Percentiles rank a stretch among this genome's conserved stretches.
Evolutionary conservation across 2,329 filamentous ascomycete species (phyloP).

Genomic region (Paecilomyces niveus): DNA sequence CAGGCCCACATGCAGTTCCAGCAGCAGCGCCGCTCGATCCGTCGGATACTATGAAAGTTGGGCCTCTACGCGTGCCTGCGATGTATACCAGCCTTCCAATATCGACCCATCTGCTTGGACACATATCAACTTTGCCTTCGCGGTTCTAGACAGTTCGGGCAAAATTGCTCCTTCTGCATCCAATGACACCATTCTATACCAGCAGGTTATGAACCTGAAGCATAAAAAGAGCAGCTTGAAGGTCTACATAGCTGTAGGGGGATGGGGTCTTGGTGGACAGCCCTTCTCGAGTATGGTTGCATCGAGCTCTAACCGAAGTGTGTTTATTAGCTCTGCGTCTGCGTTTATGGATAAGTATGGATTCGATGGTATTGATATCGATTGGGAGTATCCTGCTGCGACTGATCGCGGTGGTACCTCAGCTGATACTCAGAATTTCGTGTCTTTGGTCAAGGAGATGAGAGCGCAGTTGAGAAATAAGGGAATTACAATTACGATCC

Average conservation of each 20-base stretch:
- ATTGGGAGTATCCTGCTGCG: slow-evolving; percentile 39
- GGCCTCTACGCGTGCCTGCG: slow-evolving; percentile 14
- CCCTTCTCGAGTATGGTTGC: slow-evolving; percentile 14
- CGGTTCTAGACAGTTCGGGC: slow-evolving; percentile 5
- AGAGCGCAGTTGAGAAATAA: slow-evolving; percentile 1
- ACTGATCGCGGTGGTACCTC: slow-evolving; percentile 30
- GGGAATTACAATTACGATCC: background rate
- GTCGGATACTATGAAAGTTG: slow-evolving; percentile 33
- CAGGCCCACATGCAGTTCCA: background rate
- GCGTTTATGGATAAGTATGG: slow-evolving; percentile 36
- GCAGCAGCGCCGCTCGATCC: slow-evolving; percentile 4
- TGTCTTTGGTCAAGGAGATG: slow-evolving; percentile 9
- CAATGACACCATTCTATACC: slow-evolving; percentile 7
- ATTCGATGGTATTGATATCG: slow-evolving; percentile 42
- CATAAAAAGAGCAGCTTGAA: slow-evolving; percentile 25
- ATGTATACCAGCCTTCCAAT: slow-evolving; percentile 2
- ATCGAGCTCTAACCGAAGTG: slow-evolving; percentile 8
- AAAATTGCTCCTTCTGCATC: slow-evolving; percentile 8
- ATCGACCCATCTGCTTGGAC: slow-evolving; percentile 3
- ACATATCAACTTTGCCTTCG: slow-evolving; percentile 4
- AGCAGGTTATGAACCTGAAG: background rate
- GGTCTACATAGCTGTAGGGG: slow-evolving; percentile 34
- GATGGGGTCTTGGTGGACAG: slow-evolving; percentile 33
- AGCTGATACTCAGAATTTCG: slow-evolving; percentile 29
- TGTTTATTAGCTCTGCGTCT: slow-evolving; percentile 30